Evolutionary conservation across 139 green algal species (phyloP), one percentile per base, ranked within the genome.

Genomic region (Desmodesmus armatus): DNA sequence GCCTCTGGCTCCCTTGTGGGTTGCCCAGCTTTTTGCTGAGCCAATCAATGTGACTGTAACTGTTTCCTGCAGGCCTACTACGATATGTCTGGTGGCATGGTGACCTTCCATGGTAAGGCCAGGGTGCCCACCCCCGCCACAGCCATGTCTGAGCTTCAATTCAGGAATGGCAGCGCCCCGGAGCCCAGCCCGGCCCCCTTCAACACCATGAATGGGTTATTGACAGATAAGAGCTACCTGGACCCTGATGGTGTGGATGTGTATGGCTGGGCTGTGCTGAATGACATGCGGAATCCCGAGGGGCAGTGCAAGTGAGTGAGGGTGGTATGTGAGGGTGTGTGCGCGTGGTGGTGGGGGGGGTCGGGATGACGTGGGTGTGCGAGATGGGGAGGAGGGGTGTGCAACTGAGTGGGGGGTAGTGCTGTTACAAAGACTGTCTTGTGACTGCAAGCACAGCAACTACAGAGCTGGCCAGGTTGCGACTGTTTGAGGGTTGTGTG

Each of bases 41-140:
- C n/a, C n/a, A n/a, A n/a, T n/a, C n/a, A n/a, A n/a, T n/a, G n/a
- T n/a, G n/a, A n/a, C n/a, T n/a, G n/a, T n/a, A n/a, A 29, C 39
- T 55, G 47, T 55, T 43, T 7, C 27, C n/a, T 62, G 31, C 49
- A 80, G 73, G 73, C 31, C 6, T 80, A 69, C 49, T 82, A 51
- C 40, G 76, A 82, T 37, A 33, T 71, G 21, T 67, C 76, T 3
- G 76, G 76, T 2, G 76, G 53, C 55, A 66, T 31, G 31, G 40
- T 82, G 17, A 82, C 55, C 39, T 82, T 82, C 55, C 76, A 82
- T 39, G 29, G 37, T 35, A 82, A 82, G 40, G 37, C 72, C 17
- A 13, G 37, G 2, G 76, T 82, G 25, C 76, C 76, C 19, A 19
- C 29, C 25, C 76, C 76, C 23, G 35, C 67, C n/a, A 43, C 29